Percentiles rank a stretch among this genome's conserved stretches.
These are phyloP conservation scores for Colletotrichum orbiculare DNA, from an alignment of 2,329 filamentous ascomycete genomes.

Conservation along the genomic window DNA sequence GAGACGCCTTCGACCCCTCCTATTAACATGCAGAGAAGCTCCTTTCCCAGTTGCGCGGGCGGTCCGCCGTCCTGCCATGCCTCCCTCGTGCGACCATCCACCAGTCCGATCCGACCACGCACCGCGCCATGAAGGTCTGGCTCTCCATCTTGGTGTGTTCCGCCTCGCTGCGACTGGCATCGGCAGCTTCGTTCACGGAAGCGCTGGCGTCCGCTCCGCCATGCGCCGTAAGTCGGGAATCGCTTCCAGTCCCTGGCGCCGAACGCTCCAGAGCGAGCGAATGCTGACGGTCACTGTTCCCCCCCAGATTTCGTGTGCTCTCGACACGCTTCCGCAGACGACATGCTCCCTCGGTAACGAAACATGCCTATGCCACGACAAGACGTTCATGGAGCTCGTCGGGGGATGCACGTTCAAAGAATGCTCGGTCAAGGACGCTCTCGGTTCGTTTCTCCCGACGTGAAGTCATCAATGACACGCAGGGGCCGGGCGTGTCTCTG, in stretches of 20 bases:
- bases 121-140: neutral
- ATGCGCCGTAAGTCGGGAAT: conserved; percentile 5
- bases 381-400: conserved; percentile 7
- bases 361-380: conserved; percentile 14
- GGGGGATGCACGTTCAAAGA: conserved; percentile 3
- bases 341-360: conserved; percentile 10
- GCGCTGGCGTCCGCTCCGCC: neutral
- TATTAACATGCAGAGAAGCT: too few species aligned
- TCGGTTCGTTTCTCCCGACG: neutral
- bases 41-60: too few species aligned
- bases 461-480: too few species aligned
- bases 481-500: too few species aligned
- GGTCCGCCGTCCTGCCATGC: neutral
- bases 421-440: conserved; percentile 1
- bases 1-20: too few species aligned
- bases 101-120: too few species aligned
- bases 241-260: neutral
- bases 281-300: neutral
- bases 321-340: neutral
- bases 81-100: neutral
- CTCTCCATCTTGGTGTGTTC: neutral
- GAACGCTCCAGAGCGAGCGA: neutral
- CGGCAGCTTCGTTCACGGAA: conserved; percentile 4
- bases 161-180: neutral
- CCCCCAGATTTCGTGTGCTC: neutral